Percentiles rank a stretch among this genome's conserved stretches.
Conservation (phyloP, 1,284 basidiomycete genomes). For the Mycena sp. region DNA sequence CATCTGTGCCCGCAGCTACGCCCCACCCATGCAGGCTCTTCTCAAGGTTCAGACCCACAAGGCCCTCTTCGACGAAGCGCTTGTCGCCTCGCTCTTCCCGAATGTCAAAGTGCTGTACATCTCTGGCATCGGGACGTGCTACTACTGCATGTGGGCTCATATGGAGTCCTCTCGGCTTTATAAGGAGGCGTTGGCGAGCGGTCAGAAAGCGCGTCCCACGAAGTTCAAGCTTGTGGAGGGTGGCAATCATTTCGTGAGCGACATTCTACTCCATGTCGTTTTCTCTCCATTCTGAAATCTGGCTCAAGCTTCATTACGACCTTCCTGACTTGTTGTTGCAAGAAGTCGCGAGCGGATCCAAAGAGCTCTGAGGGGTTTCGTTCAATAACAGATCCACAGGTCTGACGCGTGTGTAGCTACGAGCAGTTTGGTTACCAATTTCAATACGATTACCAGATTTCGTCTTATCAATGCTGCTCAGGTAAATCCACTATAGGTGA, state of each 20-base stretch:
- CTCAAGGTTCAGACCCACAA: slow-evolving; percentile 31
- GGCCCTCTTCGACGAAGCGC: slow-evolving; percentile 37
- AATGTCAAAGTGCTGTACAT: slow-evolving; percentile 35
- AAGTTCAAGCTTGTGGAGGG: slow-evolving; percentile 36
- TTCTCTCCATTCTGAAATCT: background rate
- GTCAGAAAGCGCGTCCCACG: slow-evolving; percentile 25
- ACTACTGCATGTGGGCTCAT: slow-evolving; percentile 37
- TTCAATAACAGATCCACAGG: too few species aligned
- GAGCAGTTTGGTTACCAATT: too few species aligned
- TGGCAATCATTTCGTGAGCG: slow-evolving; percentile 44
- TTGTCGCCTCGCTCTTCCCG: slow-evolving; percentile 35
- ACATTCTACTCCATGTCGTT: background rate
- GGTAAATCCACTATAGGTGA: too few species aligned
- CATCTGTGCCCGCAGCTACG: slow-evolving; percentile 15
- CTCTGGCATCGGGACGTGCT: slow-evolving; percentile 32
- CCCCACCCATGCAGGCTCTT: slow-evolving; percentile 33
- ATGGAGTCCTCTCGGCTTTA: slow-evolving; percentile 34
- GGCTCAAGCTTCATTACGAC: slow-evolving; percentile 6
- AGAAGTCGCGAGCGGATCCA: background rate
- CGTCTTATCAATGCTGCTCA: too few species aligned
- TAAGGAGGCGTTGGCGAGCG: slow-evolving; percentile 26
- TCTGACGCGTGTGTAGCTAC: too few species aligned
- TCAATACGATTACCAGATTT: too few species aligned
- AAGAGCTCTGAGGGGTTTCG: too few species aligned
- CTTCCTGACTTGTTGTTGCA: background rate